Percentiles rank a stretch among this genome's conserved stretches.
These are phyloP conservation scores for Carex parvula DNA, from an alignment of 176 grass and related monocot genomes.

Conservation along the genomic window DNA sequence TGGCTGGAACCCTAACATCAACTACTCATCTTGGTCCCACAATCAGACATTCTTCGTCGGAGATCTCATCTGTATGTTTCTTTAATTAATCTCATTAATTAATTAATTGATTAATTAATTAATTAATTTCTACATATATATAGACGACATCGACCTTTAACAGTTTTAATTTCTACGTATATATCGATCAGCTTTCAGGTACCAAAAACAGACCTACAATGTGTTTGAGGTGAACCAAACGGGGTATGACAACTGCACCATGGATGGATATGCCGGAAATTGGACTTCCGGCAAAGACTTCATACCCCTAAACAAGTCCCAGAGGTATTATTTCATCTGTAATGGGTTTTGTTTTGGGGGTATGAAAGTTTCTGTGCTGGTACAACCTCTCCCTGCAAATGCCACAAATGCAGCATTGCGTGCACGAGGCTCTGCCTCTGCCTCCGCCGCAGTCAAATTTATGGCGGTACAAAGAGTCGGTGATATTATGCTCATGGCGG, in stretches of 20 bases:
- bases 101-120: too few species aligned
- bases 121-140: too few species aligned
- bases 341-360: constrained; percentile 68
- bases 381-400: constrained; percentile 24
- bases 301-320: constrained; percentile 47
- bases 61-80: constrained; percentile 75
- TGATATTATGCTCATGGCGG: background rate
- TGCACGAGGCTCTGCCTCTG: background rate
- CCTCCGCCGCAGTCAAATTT: background rate
- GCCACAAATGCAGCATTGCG: background rate
- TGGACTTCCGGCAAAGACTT: constrained; percentile 95
- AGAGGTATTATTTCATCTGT: constrained; percentile 77
- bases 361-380: constrained; percentile 69
- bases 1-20: constrained; percentile 97
- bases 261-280: constrained; percentile 66
- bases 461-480: background rate
- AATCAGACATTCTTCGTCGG: constrained; percentile 77
- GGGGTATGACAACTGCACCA: constrained; percentile 85
- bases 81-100: too few species aligned
- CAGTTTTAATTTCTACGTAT: too few species aligned
- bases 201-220: constrained; percentile 75
- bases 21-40: constrained; percentile 69
- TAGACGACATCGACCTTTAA: too few species aligned
- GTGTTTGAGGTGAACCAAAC: constrained; percentile 88
- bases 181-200: constrained; percentile 55